These are phyloP conservation scores for Penium margaritaceum DNA, from an alignment of 139 green algal species.

Conservation along the genomic window DNA sequence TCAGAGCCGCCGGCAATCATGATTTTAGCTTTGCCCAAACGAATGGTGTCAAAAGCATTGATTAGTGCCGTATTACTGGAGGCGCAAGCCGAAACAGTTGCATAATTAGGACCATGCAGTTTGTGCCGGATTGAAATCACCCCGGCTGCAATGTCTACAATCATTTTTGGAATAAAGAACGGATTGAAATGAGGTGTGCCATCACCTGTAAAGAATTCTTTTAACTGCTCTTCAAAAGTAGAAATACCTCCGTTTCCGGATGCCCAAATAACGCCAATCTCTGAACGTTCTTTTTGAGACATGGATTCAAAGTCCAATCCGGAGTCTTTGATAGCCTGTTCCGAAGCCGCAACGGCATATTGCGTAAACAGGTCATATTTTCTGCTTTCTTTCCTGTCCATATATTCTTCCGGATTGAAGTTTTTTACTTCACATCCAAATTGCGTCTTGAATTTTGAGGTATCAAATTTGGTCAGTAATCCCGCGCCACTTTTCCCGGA, in stretches of 20 bases:
- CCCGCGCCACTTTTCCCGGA: neutral
- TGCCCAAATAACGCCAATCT: neutral
- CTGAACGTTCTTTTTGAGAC: neutral
- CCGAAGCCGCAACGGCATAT: neutral
- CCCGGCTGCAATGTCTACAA: neutral
- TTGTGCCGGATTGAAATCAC: neutral
- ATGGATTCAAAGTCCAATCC: too few relatives aligned
- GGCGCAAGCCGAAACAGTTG: neutral
- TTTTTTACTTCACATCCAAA: neutral
- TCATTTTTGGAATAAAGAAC: neutral
- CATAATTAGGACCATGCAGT: neutral
- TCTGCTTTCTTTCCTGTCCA: neutral
- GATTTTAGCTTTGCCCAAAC: neutral
- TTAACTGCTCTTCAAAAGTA: neutral
- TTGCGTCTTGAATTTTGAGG: neutral
- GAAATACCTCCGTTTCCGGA: slow-evolving; percentile 3
- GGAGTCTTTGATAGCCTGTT: neutral
- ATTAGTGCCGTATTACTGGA: neutral
- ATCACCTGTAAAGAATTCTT: neutral
- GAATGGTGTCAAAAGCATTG: neutral
- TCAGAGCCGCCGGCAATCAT: neutral
- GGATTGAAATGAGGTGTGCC: neutral
- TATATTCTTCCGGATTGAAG: neutral
- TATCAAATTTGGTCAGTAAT: slow-evolving; percentile 1
- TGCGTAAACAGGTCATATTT: slow-evolving; percentile 2